Evolutionary conservation across 2,329 filamentous ascomycete species (phyloP).

Genomic region (Aspergillus pseudonomiae): DNA sequence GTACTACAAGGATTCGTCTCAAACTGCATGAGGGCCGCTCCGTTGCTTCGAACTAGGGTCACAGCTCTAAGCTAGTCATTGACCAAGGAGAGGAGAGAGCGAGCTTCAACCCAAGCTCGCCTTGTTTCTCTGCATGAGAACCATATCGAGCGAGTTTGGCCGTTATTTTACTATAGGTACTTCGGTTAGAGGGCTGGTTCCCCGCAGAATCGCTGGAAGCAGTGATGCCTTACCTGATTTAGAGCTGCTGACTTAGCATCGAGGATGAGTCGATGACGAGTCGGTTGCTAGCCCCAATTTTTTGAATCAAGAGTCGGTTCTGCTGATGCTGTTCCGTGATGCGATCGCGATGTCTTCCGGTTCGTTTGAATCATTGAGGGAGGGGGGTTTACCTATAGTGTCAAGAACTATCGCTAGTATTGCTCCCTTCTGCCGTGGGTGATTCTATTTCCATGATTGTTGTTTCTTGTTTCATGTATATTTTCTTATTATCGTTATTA

Average conservation of each 20-base stretch:
- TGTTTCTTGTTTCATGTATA: not conserved
- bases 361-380: not conserved
- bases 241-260: conserved; percentile 6
- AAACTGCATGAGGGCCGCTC: not conserved
- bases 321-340: not conserved
- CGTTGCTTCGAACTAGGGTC: conserved; percentile 1
- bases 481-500: not conserved
- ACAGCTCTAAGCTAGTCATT: conserved; percentile 4
- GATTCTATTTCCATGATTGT: not conserved
- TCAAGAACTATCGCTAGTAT: not conserved
- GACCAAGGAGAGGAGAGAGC: not conserved
- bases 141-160: conserved; percentile 7
- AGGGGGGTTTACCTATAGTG: not conserved
- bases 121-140: conserved; percentile 21
- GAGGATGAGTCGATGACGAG: not conserved
- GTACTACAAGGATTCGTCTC: not conserved
- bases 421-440: not conserved
- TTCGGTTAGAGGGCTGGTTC: not conserved
- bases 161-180: conserved; percentile 4
- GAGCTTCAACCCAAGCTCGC: conserved; percentile 16
- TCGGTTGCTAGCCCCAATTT: conserved; percentile 3
- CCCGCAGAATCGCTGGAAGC: conserved; percentile 6
- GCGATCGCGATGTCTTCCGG: not conserved
- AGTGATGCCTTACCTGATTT: conserved; percentile 22
- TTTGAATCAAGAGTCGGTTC: not conserved